Base-by-base conservation (phyloP, 2,329 filamentous ascomycete species). In the Xylaria sp. region DNA sequence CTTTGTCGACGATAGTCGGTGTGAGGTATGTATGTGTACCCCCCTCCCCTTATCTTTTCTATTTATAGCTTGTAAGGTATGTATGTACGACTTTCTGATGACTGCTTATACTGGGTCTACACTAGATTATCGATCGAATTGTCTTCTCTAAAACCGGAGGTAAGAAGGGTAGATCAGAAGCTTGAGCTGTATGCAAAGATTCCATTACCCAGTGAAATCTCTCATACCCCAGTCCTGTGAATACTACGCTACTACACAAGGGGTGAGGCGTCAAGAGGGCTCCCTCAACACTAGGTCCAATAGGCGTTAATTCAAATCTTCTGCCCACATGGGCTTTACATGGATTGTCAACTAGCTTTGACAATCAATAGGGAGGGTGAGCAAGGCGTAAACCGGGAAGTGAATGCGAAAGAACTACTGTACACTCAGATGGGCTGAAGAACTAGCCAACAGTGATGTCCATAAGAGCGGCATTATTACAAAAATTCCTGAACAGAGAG, bases 41-140 rank as follows among this genome's bases (percentile, higher is more conserved):
- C 52, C 15, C 52, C 52, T 28, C 15, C 36, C 55, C 64, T 67
- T 67, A 63, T 64, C 65, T 55, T 55, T 67, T 67, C 65, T 67
- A 67, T 55, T 67, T 67, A 60, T 67, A 67, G 60, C 33, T 20
- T 41, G 18, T n/a, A 49, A 12, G 48, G 28, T 28, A 28, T 28
- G 2, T 28, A 28, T 28, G 28, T 41, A 15, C 13, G 9, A 51
- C 15, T 20, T n/a, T n/a, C 10, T 60, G 18, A 56, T 55, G 36
- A 41, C 10, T 39, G 9, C 23, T n/a, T 58, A n/a, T 20, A 58
- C 36, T 31, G 31, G 49, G 15, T 25, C 36, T 28, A 54, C 13
- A 2, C 20, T 36, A 36, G 7, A 36, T 36, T 10, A 48, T 52
- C 25, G 8, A 55, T 43, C 39, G 25, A 41, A 62, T 54, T 39